These are phyloP conservation scores for Colletotrichum scovillei DNA, from an alignment of 2,329 filamentous ascomycete genomes.

Conservation along the genomic window DNA sequence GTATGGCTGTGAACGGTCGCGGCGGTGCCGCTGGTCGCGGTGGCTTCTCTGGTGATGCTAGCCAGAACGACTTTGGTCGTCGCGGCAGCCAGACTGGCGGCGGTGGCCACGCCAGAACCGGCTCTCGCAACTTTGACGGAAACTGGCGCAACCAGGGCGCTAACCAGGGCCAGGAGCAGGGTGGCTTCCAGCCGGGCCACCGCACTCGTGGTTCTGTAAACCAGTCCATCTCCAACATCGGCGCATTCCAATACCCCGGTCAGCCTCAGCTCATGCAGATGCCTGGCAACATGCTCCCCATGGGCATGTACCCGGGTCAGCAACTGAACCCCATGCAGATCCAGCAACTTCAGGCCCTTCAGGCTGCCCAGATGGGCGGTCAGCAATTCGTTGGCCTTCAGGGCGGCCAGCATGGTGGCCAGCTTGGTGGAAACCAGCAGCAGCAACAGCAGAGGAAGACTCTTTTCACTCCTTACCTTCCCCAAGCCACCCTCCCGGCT, in stretches of 20 bases:
- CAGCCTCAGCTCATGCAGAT: slow-evolving; percentile 91
- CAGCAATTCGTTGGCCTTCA: slow-evolving; percentile 78
- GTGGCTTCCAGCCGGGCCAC: slow-evolving; percentile 92
- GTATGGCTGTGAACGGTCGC: slow-evolving; percentile 74
- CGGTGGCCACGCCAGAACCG: slow-evolving; percentile 83
- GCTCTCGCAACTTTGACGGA: slow-evolving; percentile 94
- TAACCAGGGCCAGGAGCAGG: slow-evolving; percentile 77
- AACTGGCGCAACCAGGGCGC: slow-evolving; percentile 91
- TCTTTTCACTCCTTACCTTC: slow-evolving; percentile 96
- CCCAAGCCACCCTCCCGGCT: slow-evolving; percentile 92
- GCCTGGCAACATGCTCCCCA: slow-evolving; percentile 87
- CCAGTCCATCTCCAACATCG: slow-evolving; percentile 85
- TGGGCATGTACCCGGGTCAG: slow-evolving; percentile 85
- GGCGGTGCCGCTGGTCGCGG: slow-evolving; percentile 77
- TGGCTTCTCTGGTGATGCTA: slow-evolving; percentile 64
- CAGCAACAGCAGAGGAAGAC: slow-evolving; percentile 96
- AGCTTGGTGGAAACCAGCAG: slow-evolving; percentile 74
- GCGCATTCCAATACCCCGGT: slow-evolving; percentile 87
- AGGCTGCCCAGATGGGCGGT: slow-evolving; percentile 85
- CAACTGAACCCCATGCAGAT: slow-evolving; percentile 90
- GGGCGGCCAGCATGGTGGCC: slow-evolving; percentile 78
- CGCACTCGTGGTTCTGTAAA: slow-evolving; percentile 85
- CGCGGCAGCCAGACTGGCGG: slow-evolving; percentile 60
- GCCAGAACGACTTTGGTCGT: slow-evolving; percentile 74
- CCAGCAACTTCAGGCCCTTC: slow-evolving; percentile 90